Conservation (phyloP, 495 filamentous ascomycete genomes). For the Pseudevernia furfuracea region DNA sequence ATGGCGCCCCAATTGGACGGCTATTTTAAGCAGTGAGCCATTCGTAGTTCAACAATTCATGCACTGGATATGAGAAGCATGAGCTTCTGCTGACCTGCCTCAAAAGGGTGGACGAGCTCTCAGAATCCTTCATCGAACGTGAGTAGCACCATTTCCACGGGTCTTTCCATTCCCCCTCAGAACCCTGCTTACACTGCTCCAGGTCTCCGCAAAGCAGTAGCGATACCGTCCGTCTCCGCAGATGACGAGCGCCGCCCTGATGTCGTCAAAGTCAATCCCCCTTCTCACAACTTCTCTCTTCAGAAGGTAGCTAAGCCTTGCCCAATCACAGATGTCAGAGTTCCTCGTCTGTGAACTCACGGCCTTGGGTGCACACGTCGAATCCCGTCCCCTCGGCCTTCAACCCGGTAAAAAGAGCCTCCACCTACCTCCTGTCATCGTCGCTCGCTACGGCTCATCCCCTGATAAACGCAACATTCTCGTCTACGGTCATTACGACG, state of each 20-base stretch:
- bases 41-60: background rate
- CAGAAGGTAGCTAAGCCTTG: conserved; percentile 3
- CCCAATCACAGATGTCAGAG: conserved; percentile 65
- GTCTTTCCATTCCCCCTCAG: conserved; percentile 5
- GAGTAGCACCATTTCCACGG: conserved; percentile 21
- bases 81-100: background rate
- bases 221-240: conserved; percentile 90
- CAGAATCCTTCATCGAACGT: conserved; percentile 83
- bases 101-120: conserved; percentile 65
- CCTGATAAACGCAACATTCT: conserved; percentile 87
- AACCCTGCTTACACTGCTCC: conserved; percentile 10
- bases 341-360: conserved; percentile 79
- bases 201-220: conserved; percentile 80
- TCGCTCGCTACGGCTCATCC: conserved; percentile 86
- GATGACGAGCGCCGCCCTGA: conserved; percentile 80
- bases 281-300: background rate
- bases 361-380: conserved; percentile 74
- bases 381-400: conserved; percentile 76
- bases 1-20: conserved; percentile 80
- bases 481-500: conserved; percentile 98
- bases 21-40: conserved; percentile 68
- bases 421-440: conserved; percentile 83
- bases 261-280: conserved; percentile 59
- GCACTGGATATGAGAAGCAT: background rate
- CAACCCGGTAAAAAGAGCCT: conserved; percentile 85